Base-by-base conservation (phyloP, 202 grass and related monocot genomes). In the Schoenoplectus tabernaemontani region DNA sequence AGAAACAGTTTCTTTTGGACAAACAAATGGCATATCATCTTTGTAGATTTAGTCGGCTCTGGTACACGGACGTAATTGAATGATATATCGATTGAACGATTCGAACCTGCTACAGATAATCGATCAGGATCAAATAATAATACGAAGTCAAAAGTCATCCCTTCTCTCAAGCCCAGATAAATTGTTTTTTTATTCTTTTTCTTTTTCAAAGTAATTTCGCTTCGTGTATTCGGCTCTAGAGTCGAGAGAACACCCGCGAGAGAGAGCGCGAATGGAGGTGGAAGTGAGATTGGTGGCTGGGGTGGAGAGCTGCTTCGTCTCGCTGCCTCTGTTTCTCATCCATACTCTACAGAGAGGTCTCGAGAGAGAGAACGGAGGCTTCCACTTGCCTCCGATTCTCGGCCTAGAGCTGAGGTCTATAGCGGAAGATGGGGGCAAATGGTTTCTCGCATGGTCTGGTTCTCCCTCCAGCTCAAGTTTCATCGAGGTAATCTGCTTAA, bases 361-460 rank as follows among this genome's bases (percentile, higher is more conserved):
- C 7, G 82, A 75, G 23, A 78, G 81, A 65, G 81, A 70, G 7
- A 85, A 87, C 3, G 89, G 85, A 48, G 85, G 83, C 16, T 85
- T 71, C 58, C 66, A 86, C 67, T 88, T 98, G 70, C 96, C 91
- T 58, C 86, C 96, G 16, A 78, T 98, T 33, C 91, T 98, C 60
- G 89, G 89, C 9, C 86, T 98, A 72, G 85, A 98, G 47, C 86
- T 97, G 77, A 83, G 78, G 81, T 76, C 77, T 9, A 36, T 83
- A 60, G 73, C 81, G 63, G 84, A 74, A 73, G 82, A 82, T 30
- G 85, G 38, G 1, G 83, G 79, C 12, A 80, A 64, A 9, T 98
- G 96, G 91, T 90, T 86, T 84, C 71, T 98, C 47, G 89, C 91
- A 17, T 98, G 95, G 95, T 95, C 95, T 48, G 91, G 89, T 77